A percentile compares a stretch with the other conserved stretches of the same genome.
Evolutionary conservation across 805 yeast species (phyloP).

Genomic region (Wickerhamiella azyma): DNA sequence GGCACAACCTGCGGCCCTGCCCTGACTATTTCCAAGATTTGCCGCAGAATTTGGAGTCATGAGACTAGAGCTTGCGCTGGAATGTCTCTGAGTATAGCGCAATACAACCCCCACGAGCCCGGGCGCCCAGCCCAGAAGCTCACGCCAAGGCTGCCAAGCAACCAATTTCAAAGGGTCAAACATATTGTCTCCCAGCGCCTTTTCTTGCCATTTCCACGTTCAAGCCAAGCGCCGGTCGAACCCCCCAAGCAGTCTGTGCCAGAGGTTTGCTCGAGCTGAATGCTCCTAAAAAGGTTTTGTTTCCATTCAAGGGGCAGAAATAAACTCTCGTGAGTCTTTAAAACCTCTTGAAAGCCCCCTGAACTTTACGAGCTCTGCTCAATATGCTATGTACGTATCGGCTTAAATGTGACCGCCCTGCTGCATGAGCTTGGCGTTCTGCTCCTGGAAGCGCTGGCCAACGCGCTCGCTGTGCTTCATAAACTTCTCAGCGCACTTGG

Average conservation of each 20-base stretch:
- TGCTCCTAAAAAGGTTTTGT: too few species aligned
- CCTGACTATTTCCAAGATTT: conserved; percentile 41
- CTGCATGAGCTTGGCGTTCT: conserved; percentile 36
- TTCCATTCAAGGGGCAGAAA: too few species aligned
- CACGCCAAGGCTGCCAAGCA: not conserved
- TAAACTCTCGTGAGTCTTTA: too few species aligned
- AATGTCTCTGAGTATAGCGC: conserved; percentile 23
- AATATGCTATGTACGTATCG: not conserved
- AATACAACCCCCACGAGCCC: conserved; percentile 21
- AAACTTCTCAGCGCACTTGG: conserved; percentile 93
- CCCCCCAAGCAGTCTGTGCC: too few species aligned
- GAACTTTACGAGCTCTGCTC: not conserved
- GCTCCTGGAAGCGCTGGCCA: conserved; percentile 98
- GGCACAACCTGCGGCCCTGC: conserved; percentile 29
- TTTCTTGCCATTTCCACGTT: too few species aligned
- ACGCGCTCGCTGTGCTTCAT: conserved; percentile 96
- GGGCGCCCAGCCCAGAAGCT: not conserved
- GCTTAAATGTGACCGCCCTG: conserved; percentile 4
- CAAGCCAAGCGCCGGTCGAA: too few species aligned
- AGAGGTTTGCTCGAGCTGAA: too few species aligned
- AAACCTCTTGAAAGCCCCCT: too few species aligned
- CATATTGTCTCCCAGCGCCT: too few species aligned
- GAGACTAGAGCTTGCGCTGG: conserved; percentile 24
- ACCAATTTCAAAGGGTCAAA: conserved; percentile 17
- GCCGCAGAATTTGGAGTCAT: conserved; percentile 35